Percentiles rank a stretch among this genome's conserved stretches.
These are phyloP conservation scores for Orbilia ellipsospora DNA, from an alignment of 2,329 filamentous ascomycete genomes.

Conservation along the genomic window DNA sequence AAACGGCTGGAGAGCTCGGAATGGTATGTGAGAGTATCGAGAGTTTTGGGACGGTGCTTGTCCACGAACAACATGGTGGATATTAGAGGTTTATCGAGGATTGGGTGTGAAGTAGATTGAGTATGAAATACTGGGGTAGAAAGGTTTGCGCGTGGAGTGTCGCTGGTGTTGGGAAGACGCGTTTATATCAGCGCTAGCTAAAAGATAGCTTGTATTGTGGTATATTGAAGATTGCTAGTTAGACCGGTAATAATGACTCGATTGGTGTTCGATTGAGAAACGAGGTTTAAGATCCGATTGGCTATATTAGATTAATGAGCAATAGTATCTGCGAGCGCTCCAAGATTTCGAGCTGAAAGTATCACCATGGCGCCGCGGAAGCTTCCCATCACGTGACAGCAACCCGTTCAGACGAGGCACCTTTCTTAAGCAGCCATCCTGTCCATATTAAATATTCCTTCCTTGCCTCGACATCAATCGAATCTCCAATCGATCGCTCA, in stretches of 20 bases:
- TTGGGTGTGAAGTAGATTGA: constrained; percentile 6
- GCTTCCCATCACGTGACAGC: constrained; percentile 36
- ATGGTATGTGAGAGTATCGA: constrained; percentile 79
- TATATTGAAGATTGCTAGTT: background rate
- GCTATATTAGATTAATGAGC: no score
- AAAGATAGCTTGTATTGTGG: background rate
- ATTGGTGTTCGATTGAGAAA: no score
- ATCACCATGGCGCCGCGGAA: no score
- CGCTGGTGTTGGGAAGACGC: constrained; percentile 39
- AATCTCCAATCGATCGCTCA: constrained; percentile 8
- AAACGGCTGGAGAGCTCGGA: constrained; percentile 86
- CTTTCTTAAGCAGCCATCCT: no score
- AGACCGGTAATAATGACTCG: no score
- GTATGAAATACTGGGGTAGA: background rate
- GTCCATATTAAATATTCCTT: background rate
- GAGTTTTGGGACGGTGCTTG: constrained; percentile 77
- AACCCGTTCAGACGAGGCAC: constrained; percentile 5
- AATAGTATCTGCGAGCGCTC: no score
- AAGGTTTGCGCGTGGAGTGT: background rate
- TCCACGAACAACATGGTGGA: constrained; percentile 72
- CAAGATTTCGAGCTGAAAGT: no score
- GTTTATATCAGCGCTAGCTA: constrained; percentile 15
- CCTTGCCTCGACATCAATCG: constrained; percentile 29
- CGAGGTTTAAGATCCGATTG: no score
- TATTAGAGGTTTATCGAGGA: background rate